phyloP scores from a whole-genome alignment of 495 filamentous ascomycete species.

The Tuber calosporum region DNA sequence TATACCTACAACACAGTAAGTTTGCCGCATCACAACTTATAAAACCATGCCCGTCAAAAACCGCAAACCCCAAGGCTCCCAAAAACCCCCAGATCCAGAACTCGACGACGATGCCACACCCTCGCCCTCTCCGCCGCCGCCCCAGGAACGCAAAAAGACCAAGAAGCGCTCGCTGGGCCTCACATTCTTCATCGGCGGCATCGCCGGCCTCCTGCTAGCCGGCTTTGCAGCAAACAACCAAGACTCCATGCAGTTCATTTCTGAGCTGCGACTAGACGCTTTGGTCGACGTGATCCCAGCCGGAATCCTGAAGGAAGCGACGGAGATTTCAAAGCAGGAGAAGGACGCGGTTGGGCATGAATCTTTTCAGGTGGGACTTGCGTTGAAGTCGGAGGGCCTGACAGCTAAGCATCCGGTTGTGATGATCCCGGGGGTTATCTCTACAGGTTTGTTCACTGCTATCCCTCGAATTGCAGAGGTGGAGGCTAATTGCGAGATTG shows the following conservation, averaged over 20 bases:
- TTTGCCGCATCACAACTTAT: not conserved
- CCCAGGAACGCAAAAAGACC: constrained; percentile 4
- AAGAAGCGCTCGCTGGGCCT: constrained; percentile 38
- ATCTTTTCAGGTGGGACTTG: constrained; percentile 80
- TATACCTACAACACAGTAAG: not conserved
- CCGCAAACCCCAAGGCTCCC: constrained; percentile 11
- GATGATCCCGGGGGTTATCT: constrained; percentile 91
- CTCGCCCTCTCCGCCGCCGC: not conserved
- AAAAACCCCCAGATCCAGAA: constrained; percentile 9
- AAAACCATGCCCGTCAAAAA: constrained; percentile 29
- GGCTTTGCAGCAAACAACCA: constrained; percentile 35
- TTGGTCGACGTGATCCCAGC: constrained; percentile 63
- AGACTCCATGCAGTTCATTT: constrained; percentile 33
- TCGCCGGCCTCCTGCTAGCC: constrained; percentile 35
- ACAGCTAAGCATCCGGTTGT: constrained; percentile 79
- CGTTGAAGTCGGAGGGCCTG: constrained; percentile 74
- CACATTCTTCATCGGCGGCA: constrained; percentile 38
- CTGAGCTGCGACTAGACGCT: constrained; percentile 34
- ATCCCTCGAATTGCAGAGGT: constrained; percentile 11
- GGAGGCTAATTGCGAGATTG: not conserved
- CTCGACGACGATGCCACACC: constrained; percentile 9
- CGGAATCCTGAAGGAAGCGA: constrained; percentile 61
- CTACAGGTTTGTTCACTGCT: constrained; percentile 56
- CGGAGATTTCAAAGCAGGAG: constrained; percentile 68
- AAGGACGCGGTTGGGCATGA: constrained; percentile 84